A percentile compares a stretch with the other conserved stretches of the same genome.
These are phyloP conservation scores for Macroventuria anomochaeta DNA, from an alignment of 2,329 filamentous ascomycete species.

Conservation along the genomic window DNA sequence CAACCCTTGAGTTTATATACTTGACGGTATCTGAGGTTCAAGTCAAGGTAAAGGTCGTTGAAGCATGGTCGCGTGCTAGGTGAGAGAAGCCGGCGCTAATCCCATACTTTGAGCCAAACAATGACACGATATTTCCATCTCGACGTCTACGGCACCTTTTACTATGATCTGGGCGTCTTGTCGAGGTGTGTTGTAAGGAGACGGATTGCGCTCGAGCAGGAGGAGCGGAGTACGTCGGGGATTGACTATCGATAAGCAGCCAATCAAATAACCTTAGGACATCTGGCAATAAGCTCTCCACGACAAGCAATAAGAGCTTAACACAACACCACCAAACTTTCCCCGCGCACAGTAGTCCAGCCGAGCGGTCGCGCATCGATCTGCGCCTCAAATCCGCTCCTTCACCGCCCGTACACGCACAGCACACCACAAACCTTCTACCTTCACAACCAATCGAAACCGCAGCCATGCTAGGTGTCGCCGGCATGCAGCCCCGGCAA, in stretches of 20 bases:
- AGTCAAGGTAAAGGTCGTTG: constrained; percentile 8
- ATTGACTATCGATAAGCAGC: constrained; percentile 29
- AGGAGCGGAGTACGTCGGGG: constrained; percentile 13
- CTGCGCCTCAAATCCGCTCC: not conserved
- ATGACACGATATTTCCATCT: not conserved
- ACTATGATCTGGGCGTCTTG: not conserved
- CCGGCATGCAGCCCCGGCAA: constrained; percentile 75
- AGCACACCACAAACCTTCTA: not conserved
- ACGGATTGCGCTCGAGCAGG: not conserved
- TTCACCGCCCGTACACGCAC: not conserved
- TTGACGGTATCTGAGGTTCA: not conserved
- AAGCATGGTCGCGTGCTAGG: not conserved
- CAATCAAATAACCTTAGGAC: constrained; percentile 33
- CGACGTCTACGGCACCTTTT: not conserved
- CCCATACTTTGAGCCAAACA: not conserved
- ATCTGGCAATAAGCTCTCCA: constrained; percentile 41
- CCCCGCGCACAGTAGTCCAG: not conserved
- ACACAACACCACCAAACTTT: constrained; percentile 13
- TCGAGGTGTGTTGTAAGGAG: not conserved
- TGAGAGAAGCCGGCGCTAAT: not conserved
- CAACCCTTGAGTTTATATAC: no score
- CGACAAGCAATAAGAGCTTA: constrained; percentile 12
- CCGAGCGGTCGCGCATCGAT: not conserved
- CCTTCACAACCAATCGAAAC: constrained; percentile 11
- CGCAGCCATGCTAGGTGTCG: constrained; percentile 55